Percentiles rank a stretch among this genome's conserved stretches.
phyloP scores from a whole-genome alignment of 768 basidiomycete species.

The Naganishia vaughanmartiniae region DNA sequence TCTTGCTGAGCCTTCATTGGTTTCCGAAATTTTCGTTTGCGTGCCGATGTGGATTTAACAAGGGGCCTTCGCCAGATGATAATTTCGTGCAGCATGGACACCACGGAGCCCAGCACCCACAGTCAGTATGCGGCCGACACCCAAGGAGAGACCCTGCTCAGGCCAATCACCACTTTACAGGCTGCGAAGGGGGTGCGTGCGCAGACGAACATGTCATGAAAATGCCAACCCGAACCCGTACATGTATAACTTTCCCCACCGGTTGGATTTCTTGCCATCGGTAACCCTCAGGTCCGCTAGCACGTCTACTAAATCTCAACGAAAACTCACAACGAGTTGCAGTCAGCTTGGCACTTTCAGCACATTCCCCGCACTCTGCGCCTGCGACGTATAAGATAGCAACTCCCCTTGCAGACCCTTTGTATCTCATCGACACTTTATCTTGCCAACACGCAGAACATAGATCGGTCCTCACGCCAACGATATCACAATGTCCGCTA shows the following conservation, averaged over 20 bases:
- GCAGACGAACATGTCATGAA: background rate
- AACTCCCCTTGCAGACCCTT: background rate
- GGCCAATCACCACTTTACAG: background rate
- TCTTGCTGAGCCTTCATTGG: background rate
- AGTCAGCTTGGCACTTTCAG: background rate
- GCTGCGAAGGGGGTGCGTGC: background rate
- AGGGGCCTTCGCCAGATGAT: background rate
- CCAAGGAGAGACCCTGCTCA: background rate
- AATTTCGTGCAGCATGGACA: too few relatives aligned
- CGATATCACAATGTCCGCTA: conserved; percentile 1
- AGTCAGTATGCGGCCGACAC: background rate
- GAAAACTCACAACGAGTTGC: background rate
- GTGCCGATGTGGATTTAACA: conserved; percentile 7
- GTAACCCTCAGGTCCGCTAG: background rate
- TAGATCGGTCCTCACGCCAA: background rate
- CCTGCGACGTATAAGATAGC: background rate
- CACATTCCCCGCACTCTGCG: background rate
- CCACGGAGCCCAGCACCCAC: background rate
- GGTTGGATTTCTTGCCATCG: background rate
- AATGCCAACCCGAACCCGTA: background rate
- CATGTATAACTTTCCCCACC: background rate
- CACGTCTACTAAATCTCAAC: background rate
- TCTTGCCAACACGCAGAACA: background rate
- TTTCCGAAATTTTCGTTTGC: conserved; percentile 5
- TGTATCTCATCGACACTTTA: background rate